Evolutionary conservation across 2,329 filamentous ascomycete genomes (phyloP).

Genomic region (Cercospora sojina): DNA sequence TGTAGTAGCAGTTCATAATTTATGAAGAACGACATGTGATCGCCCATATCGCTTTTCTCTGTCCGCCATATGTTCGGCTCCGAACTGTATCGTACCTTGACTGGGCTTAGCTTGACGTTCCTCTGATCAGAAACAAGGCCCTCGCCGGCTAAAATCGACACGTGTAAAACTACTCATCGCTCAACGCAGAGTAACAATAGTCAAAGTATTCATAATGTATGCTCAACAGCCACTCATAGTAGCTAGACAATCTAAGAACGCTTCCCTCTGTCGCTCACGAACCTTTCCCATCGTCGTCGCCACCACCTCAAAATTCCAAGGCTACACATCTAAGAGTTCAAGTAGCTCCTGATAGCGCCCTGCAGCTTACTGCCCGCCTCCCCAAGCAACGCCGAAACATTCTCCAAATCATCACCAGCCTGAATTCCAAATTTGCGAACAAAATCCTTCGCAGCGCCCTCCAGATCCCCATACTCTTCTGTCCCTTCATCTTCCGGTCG

Average conservation of each 20-base stretch:
- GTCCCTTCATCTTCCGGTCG: slow-evolving; percentile 71
- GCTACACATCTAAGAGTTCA: slow-evolving; percentile 28
- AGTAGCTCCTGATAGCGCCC: slow-evolving; percentile 51
- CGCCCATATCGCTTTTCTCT: neutral
- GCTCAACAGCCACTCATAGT: neutral
- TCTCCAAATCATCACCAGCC: slow-evolving; percentile 92
- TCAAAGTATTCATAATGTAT: neutral
- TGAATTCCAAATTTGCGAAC: slow-evolving; percentile 93
- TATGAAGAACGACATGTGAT: neutral
- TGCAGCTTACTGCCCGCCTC: slow-evolving; percentile 84
- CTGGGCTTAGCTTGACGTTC: neutral
- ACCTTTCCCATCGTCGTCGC: neutral
- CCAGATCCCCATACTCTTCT: slow-evolving; percentile 76
- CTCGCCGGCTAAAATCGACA: neutral
- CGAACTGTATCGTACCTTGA: neutral
- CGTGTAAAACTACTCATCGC: no score
- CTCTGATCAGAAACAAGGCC: neutral
- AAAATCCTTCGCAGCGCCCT: slow-evolving; percentile 93
- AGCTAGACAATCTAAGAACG: neutral
- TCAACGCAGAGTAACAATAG: neutral
- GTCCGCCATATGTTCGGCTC: neutral
- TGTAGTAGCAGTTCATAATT: slow-evolving; percentile 22
- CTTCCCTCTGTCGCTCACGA: neutral
- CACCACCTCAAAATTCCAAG: neutral
- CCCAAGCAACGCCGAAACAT: slow-evolving; percentile 76